A percentile compares a stretch with the other conserved stretches of the same genome.
Conservation (phyloP, 108 stramenopile genomes). For the Skeletonema marinoi region DNA sequence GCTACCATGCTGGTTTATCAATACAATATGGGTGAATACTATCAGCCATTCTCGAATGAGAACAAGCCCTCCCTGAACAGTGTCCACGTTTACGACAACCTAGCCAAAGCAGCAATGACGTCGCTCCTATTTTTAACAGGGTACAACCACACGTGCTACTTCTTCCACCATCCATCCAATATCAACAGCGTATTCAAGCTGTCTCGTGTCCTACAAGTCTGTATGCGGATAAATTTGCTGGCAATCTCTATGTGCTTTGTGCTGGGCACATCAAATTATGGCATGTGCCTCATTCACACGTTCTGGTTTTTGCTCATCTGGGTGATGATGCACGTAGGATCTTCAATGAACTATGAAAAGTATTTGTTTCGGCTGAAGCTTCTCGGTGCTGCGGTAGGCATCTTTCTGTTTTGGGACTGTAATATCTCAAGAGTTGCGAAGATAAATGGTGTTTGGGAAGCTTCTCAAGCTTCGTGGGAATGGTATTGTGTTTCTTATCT, state of each 20-base stretch:
- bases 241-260: slow-evolving; percentile 67
- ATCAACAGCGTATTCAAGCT: slow-evolving; percentile 44
- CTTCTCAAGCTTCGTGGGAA: slow-evolving; percentile 57
- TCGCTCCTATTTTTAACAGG: slow-evolving; percentile 89
- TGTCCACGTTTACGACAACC: slow-evolving; percentile 77
- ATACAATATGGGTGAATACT: slow-evolving; percentile 67
- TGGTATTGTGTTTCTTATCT: slow-evolving; percentile 76
- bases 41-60: slow-evolving; percentile 43
- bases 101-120: slow-evolving; percentile 73
- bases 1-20: slow-evolving; percentile 80
- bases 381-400: slow-evolving; percentile 30
- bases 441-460: not conserved
- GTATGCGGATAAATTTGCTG: slow-evolving; percentile 82
- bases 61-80: not conserved
- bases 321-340: slow-evolving; percentile 49
- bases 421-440: slow-evolving; percentile 46
- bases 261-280: slow-evolving; percentile 73
- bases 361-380: slow-evolving; percentile 73
- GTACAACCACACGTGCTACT: slow-evolving; percentile 83
- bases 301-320: slow-evolving; percentile 81
- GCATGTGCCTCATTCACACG: slow-evolving; percentile 83
- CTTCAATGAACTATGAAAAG: slow-evolving; percentile 61
- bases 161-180: slow-evolving; percentile 40
- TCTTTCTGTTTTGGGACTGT: slow-evolving; percentile 68
- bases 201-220: slow-evolving; percentile 74